These are phyloP conservation scores for Lactarius hengduanensis DNA, from an alignment of 768 basidiomycete genomes.

Conservation along the genomic window DNA sequence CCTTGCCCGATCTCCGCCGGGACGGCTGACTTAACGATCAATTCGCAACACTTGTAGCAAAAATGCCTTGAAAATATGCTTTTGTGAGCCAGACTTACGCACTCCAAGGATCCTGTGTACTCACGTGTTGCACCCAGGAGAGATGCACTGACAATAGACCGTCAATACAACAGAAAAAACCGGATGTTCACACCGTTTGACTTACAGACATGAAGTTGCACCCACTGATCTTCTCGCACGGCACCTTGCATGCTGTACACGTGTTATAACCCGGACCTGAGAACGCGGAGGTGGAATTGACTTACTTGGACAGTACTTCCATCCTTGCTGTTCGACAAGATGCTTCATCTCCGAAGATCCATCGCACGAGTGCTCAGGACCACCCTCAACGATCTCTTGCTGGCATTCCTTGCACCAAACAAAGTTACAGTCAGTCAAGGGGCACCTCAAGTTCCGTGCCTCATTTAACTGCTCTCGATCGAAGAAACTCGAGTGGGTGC, in stretches of 20 bases:
- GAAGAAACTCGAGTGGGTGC: conserved; percentile 29
- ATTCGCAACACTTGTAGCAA: conserved; percentile 49
- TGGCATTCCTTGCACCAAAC: conserved; percentile 39
- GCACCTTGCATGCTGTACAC: conserved; percentile 45
- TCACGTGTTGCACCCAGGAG: conserved; percentile 54
- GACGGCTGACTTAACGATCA: conserved; percentile 17
- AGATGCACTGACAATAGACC: conserved; percentile 44
- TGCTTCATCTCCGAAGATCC: conserved; percentile 35
- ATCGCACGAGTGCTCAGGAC: conserved; percentile 35
- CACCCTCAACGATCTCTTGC: conserved; percentile 30
- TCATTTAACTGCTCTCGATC: conserved; percentile 33
- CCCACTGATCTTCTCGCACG: conserved; percentile 51
- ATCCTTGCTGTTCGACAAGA: conserved; percentile 35
- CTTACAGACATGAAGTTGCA: conserved; percentile 62
- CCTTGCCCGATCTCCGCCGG: neutral
- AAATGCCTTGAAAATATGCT: conserved; percentile 40
- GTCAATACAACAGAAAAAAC: neutral
- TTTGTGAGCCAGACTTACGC: neutral
- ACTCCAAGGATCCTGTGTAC: neutral
- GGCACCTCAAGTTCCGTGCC: conserved; percentile 32
- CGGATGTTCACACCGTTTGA: neutral
- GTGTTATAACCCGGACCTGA: neutral
- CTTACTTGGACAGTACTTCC: conserved; percentile 38
- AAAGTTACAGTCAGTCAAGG: conserved; percentile 32
- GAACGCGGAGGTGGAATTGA: neutral